phyloP scores from a whole-genome alignment of 352 stramenopile genomes.

The Peronospora farinosa region DNA sequence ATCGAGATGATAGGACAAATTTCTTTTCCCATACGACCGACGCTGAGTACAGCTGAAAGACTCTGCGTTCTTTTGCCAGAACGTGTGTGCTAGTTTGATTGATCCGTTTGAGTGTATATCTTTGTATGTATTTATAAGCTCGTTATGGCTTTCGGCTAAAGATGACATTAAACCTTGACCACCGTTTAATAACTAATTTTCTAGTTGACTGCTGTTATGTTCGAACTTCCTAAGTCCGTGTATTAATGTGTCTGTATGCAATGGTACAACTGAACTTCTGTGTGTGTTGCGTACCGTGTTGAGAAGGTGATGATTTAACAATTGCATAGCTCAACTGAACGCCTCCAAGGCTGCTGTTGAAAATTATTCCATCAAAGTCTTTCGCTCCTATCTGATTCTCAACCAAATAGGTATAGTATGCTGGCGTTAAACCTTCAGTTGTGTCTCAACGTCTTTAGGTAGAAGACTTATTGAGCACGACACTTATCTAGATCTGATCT shows the following conservation, averaged over 20 bases:
- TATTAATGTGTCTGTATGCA: slow-evolving; percentile 6
- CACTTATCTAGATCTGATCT: no score
- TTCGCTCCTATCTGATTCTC: slow-evolving; percentile 84
- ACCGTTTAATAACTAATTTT: slow-evolving; percentile 78
- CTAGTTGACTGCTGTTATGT: slow-evolving; percentile 76
- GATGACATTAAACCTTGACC: slow-evolving; percentile 77
- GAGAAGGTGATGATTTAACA: slow-evolving; percentile 60
- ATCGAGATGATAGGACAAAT: slow-evolving; percentile 78
- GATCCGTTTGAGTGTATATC: slow-evolving; percentile 14
- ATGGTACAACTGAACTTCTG: slow-evolving; percentile 64
- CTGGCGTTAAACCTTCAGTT: slow-evolving; percentile 1
- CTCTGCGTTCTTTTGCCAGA: slow-evolving; percentile 56
- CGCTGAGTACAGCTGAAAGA: slow-evolving; percentile 69
- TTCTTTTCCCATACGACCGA: slow-evolving; percentile 81
- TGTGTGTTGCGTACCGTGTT: slow-evolving; percentile 9
- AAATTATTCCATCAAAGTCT: slow-evolving; percentile 66
- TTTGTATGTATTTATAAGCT: slow-evolving; percentile 19
- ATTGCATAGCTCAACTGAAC: slow-evolving; percentile 84
- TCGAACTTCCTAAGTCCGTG: slow-evolving; percentile 74
- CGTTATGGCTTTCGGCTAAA: slow-evolving; percentile 28
- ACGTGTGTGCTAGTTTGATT: slow-evolving; percentile 68
- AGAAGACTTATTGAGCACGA: no score
- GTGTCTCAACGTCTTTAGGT: no score
- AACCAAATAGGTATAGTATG: slow-evolving; percentile 16
- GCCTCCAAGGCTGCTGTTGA: slow-evolving; percentile 50